Percentiles rank a stretch among this genome's conserved stretches.
Evolutionary conservation across 2,329 filamentous ascomycete species (phyloP).

Genomic region (Graphium sp.): DNA sequence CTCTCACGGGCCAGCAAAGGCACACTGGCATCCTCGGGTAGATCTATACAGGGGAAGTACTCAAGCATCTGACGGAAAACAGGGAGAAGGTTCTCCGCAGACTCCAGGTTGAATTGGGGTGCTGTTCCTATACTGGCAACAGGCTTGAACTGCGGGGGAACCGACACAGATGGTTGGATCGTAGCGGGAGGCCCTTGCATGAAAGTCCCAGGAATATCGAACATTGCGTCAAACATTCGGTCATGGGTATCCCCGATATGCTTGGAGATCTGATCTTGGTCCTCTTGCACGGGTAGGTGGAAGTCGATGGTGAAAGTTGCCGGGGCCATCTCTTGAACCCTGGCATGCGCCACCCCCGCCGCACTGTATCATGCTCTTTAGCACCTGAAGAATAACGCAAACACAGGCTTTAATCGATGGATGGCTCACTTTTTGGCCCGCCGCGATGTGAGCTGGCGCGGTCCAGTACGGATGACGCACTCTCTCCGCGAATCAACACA

Average conservation of each 20-base stretch:
- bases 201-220: conserved; percentile 5
- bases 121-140: conserved; percentile 29
- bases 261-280: conserved; percentile 21
- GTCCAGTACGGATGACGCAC: conserved; percentile 31
- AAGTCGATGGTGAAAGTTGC: conserved; percentile 34
- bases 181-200: conserved; percentile 9
- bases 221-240: conserved; percentile 9
- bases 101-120: conserved; percentile 36
- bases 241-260: conserved; percentile 24
- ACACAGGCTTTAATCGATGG: background rate
- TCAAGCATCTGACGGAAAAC: conserved; percentile 25
- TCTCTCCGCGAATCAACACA: conserved; percentile 35
- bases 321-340: conserved; percentile 9
- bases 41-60: conserved; percentile 24
- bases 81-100: conserved; percentile 25
- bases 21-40: conserved; percentile 22
- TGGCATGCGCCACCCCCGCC: too few relatives aligned
- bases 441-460: conserved; percentile 29
- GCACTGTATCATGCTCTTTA: background rate
- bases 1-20: conserved; percentile 22
- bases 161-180: conserved; percentile 12
- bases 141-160: conserved; percentile 16
- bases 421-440: conserved; percentile 22
- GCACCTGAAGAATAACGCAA: background rate
- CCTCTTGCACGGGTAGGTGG: conserved; percentile 21